Evolutionary conservation across 1,284 basidiomycete genomes (phyloP).

Genomic region (Earliella scabrosa): DNA sequence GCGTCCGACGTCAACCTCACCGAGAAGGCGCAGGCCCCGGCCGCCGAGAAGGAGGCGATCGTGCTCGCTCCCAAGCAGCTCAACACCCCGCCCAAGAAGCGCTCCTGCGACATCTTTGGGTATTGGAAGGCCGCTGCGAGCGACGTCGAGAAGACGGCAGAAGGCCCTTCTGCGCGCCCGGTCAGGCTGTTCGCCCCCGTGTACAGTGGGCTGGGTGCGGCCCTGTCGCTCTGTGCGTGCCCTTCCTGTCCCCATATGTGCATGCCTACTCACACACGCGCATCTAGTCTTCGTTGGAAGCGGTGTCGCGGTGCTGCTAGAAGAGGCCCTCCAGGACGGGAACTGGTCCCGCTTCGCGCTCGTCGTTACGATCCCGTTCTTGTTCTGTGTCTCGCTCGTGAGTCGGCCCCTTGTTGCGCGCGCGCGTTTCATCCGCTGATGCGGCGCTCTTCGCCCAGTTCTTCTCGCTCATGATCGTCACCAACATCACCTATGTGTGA

Average conservation of each 20-base stretch:
- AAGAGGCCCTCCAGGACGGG: conserved; percentile 72
- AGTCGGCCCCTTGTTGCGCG: conserved; percentile 4
- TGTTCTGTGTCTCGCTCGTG: conserved; percentile 77
- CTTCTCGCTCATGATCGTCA: conserved; percentile 65
- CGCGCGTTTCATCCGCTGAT: background rate
- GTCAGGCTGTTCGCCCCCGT: conserved; percentile 79
- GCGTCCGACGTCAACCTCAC: conserved; percentile 57
- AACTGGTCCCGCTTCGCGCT: conserved; percentile 67
- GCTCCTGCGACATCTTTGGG: conserved; percentile 38
- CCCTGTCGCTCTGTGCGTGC: conserved; percentile 61
- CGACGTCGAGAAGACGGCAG: conserved; percentile 57
- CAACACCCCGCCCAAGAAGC: conserved; percentile 30
- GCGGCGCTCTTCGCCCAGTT: conserved; percentile 46
- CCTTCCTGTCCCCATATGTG: conserved; percentile 9
- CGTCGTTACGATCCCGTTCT: conserved; percentile 63
- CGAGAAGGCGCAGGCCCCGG: conserved; percentile 39
- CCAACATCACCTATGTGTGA: conserved; percentile 60
- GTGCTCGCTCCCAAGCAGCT: conserved; percentile 39
- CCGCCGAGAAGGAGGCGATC: conserved; percentile 27
- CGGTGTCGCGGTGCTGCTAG: conserved; percentile 60
- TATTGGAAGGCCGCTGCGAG: conserved; percentile 41
- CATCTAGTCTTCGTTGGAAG: conserved; percentile 62
- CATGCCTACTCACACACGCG: background rate
- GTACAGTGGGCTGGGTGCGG: conserved; percentile 76
- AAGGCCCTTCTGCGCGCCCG: conserved; percentile 47